Conservation (phyloP, 805 yeast genomes). For the Tetrapisispora taiwanensis region DNA sequence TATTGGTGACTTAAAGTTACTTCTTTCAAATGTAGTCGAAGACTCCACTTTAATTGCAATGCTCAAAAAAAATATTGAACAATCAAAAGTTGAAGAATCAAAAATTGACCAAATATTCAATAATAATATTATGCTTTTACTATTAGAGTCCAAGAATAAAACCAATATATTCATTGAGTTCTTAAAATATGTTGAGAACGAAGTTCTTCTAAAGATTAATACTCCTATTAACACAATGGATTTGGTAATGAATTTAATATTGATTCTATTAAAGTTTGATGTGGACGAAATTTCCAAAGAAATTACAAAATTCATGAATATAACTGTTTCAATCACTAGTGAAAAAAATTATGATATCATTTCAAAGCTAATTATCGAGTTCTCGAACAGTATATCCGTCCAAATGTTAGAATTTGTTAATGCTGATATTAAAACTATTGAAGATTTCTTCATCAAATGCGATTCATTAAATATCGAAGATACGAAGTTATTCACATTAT, state of each 20-base stretch:
- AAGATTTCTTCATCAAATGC: conserved; percentile 15
- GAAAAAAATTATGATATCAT: conserved; percentile 25
- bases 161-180: too few species aligned
- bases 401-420: conserved; percentile 5
- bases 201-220: too few species aligned
- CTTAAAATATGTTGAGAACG: too few species aligned
- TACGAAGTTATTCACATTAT: conserved; percentile 6
- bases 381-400: conserved; percentile 21
- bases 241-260: too few species aligned
- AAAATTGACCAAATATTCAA: too few species aligned
- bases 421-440: conserved; percentile 9
- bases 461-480: conserved; percentile 13
- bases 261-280: conserved; percentile 8
- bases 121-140: too few species aligned
- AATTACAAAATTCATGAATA: conserved; percentile 8
- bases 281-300: conserved; percentile 27
- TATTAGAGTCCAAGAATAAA: too few species aligned
- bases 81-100: background rate
- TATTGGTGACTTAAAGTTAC: conserved; percentile 12
- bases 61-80: conserved; percentile 6
- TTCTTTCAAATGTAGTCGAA: conserved; percentile 14
- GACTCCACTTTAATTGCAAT: conserved; percentile 7
- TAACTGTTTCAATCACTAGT: conserved; percentile 11
- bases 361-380: conserved; percentile 26
- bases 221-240: too few species aligned